Base-by-base conservation (phyloP, 306 rosid genomes). In the Dicorynia guianensis region DNA sequence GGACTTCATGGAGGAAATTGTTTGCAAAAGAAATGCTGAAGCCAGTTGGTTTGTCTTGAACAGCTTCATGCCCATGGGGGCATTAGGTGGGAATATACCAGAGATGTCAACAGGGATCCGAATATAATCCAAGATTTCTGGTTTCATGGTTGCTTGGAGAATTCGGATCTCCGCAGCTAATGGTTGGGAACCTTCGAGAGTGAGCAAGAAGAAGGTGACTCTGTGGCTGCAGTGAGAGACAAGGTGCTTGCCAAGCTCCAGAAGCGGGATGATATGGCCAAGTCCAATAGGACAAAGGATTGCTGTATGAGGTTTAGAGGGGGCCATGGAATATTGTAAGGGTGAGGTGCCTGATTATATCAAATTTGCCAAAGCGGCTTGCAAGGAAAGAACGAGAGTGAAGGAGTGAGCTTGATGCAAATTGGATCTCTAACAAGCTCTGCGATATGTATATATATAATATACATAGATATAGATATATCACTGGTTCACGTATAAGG, bases 221-320 rank as follows among this genome's bases (percentile, higher is more conserved):
- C 48, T 40, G 59, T 62, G 61, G 44, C 35, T 62, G 46, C 70
- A 81, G 74, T 42, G 53, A 34, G 44, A 12, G 77, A 72, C 67
- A 40, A 81, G 79, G 62, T 49, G 79, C 48, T 76, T 67, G 30
- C 57, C 76, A 2, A 80, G 71, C 68, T 80, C 72, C 34, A 81
- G 67, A 48, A 30, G 15, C 12, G 85, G 81, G 50, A 54, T 55
- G 20, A 81, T 70, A 20, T 81, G 85, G 20, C 85, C 82, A 48
- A 81, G 12, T 25, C 85, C 82, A 0, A 78, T 81, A 69, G 81
- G 58, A 4, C 81, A 61, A 4, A 81, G 50, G 7, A 81, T 58
- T 6, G 60, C 71, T 0, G 72, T 78, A 11, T 76, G 79, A 4
- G 71, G 68, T 52, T 69, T 59, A 8, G 52, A 17, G 47, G 49